Evolutionary conservation across 768 basidiomycete genomes (phyloP), one percentile per base, ranked within the genome.

Genomic region (Rhizopogon salebrosus): DNA sequence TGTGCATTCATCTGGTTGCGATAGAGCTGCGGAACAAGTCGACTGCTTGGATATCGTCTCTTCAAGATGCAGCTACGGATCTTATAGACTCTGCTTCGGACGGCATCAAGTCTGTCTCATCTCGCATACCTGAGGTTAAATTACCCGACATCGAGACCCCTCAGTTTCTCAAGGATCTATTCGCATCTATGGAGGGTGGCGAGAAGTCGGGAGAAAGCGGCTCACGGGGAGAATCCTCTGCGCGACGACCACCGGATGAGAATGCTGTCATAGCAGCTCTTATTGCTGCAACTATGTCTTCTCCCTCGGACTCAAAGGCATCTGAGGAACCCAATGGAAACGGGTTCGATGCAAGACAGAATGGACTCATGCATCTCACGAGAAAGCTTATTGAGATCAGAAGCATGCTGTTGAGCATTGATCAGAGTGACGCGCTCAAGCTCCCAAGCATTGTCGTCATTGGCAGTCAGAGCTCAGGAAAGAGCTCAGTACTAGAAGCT

Each of bases 391-490:
- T 99, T 64, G 95, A 95, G 70, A 97, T 99, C 62, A 76, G 97
- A 52, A 87, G 79, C 56, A 95, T 98, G 79, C 75, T 99, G n/a
- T 75, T 98, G 22, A 88, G 90, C 62, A 95, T 98, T 51, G 97
- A 98, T 70, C 93, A 98, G 69, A 93, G 87, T 57, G 95, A 98
- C 58, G 82, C 87, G 6, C 78, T 99, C 60, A 98, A 94, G 62
- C 74, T 99, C 18, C 97, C 97, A 1, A 95, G 93, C 61, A 98
- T 99, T 56, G 97, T 98, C 39, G 97, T 98, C 42, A 90, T 99
- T 57, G 97, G 97, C 10, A 95, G 92, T 67, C 97, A 99, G 73
- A 97, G 94, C 68, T 95, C 92, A 2, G 97, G 97, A 10, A 99
- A 99, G 76, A 98, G 94, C 61, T 95, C 92, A 24, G 97, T 99